Conservation (phyloP, 495 filamentous ascomycete genomes). For the Aspergillus kassunensis region DNA sequence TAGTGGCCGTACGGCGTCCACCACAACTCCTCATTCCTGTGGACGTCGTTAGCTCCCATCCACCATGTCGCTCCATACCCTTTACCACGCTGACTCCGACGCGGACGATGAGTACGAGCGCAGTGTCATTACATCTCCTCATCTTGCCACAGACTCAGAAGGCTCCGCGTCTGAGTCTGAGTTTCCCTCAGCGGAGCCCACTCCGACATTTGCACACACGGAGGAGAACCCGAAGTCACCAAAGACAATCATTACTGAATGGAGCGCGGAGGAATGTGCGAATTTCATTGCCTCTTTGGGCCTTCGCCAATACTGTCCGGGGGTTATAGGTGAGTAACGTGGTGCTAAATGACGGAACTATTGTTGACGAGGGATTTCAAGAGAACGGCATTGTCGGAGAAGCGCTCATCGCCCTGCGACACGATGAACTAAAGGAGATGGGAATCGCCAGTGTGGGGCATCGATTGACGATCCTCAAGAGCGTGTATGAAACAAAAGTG, state of each 20-base stretch:
- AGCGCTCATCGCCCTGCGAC: conserved; percentile 79
- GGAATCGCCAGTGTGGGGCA: conserved; percentile 89
- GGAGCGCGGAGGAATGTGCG: conserved; percentile 83
- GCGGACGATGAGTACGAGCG: conserved; percentile 94
- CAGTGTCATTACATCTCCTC: conserved; percentile 69
- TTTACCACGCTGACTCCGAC: conserved; percentile 77
- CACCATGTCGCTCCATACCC: conserved; percentile 49
- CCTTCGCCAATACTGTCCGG: conserved; percentile 76
- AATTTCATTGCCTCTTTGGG: conserved; percentile 79
- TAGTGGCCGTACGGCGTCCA: conserved; percentile 18
- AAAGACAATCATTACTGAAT: conserved; percentile 77
- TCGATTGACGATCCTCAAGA: conserved; percentile 89
- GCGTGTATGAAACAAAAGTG: conserved; percentile 90
- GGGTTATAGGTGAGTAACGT: conserved; percentile 64
- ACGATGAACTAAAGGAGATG: conserved; percentile 93
- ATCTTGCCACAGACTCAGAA: conserved; percentile 71
- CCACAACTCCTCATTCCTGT: conserved; percentile 7
- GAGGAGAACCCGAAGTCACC: conserved; percentile 66
- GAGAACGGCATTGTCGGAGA: conserved; percentile 94
- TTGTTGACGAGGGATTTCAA: conserved; percentile 27
- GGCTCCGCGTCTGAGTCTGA: conserved; percentile 77
- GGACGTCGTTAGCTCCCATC: conserved; percentile 12
- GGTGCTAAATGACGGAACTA: background rate
- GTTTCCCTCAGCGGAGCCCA: conserved; percentile 76
- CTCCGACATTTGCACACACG: conserved; percentile 72